Conservation (phyloP, 2,329 filamentous ascomycete species). For the Venturia nashicola region DNA sequence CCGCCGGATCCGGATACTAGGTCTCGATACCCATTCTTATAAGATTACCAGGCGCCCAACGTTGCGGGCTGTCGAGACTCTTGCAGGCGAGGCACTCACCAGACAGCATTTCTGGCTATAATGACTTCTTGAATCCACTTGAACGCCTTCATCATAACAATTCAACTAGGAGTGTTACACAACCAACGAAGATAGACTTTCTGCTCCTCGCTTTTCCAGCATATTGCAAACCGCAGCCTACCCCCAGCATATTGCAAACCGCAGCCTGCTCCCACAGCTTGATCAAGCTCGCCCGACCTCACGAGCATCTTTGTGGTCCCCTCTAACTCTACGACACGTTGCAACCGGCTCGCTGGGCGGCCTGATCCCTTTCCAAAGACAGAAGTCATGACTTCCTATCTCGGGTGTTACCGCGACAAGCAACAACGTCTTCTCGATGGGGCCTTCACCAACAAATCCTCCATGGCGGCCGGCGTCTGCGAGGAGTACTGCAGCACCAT, state of each 20-base stretch:
- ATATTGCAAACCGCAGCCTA: background rate
- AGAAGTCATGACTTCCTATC: background rate
- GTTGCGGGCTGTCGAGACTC: background rate
- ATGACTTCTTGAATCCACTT: background rate
- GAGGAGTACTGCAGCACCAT: background rate
- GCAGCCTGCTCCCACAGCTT: background rate
- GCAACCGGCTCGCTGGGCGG: background rate
- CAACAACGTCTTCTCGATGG: background rate
- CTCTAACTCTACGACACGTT: background rate
- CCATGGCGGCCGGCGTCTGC: background rate
- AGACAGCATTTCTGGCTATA: background rate
- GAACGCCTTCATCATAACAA: background rate
- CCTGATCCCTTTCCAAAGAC: background rate
- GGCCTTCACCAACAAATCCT: background rate
- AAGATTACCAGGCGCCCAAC: background rate
- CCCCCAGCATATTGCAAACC: background rate
- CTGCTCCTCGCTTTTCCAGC: background rate
- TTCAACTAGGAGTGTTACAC: too few relatives aligned
- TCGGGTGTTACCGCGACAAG: background rate
- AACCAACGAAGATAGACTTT: background rate
- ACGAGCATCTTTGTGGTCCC: background rate
- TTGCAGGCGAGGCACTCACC: background rate
- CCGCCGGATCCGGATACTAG: background rate
- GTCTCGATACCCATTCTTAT: background rate
- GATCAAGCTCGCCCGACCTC: background rate